Evolutionary conservation across 2,329 filamentous ascomycete genomes (phyloP), one percentile per base, ranked within the genome.

Genomic region (Venturia asperata): DNA sequence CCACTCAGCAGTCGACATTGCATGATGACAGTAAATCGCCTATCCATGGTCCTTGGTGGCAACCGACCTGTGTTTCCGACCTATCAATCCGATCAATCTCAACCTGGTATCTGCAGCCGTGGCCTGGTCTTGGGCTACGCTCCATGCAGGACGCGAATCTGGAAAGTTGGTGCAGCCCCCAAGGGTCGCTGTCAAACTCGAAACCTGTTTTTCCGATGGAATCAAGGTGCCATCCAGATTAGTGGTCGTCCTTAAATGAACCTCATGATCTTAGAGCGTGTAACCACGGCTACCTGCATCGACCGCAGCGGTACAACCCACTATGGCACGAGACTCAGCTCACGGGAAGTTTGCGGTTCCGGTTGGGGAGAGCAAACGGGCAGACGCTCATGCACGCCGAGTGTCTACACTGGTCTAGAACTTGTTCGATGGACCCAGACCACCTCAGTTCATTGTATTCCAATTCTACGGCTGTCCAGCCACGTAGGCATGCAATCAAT

Each of bases 301-400:
- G 52, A 17, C 30, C 37, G 52, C 52, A 56, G 52, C 52, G 52
- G 52, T n/a, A 37, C 30, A 37, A 56, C 52, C 27, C n/a, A 19
- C 17, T 34, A 10, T n/a, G 27, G 47, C 47, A 49, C 47, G 21
- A 49, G 47, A 49, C 10, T 24, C 21, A 15, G 21, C 21, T 49
- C 21, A 47, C 45, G 27, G 21, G 5, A 27, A 34, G 47, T 24
- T 19, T 27, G n/a, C 15, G 24, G 4, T 17, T 52, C 19, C 47
- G 21, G 15, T n/a, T 27, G n/a, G 47, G 21, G 21, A 27, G 21
- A 6, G 4, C 9, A 24, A 19, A 27, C 24, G n/a, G 17, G 52
- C 19, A 10, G 30, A 58, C 37, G 52, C 9, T 24, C 52, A 37
- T 58, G 52, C 30, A 37, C 30, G 11, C 17, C 6, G 19, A 34